phyloP scores from a whole-genome alignment of 768 basidiomycete species.

The Amyloporia xantha region DNA sequence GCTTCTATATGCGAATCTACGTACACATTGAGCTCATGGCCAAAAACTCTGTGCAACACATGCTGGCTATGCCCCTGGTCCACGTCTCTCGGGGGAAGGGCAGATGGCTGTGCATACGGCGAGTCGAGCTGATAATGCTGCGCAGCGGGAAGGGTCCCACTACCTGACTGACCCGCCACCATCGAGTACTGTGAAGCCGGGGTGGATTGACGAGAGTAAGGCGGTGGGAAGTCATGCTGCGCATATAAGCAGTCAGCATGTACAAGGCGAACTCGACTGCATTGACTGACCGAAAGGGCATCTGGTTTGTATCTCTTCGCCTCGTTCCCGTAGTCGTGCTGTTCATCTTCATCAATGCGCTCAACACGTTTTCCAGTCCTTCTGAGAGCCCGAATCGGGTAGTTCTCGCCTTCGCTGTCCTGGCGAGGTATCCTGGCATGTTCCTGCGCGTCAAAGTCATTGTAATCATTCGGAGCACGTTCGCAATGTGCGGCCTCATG shows the following conservation, averaged over 20 bases:
- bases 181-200: conserved; percentile 1
- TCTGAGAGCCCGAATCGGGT: conserved; percentile 6
- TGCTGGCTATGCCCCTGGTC: conserved; percentile 1
- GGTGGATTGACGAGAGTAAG: conserved; percentile 1
- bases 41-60: conserved; percentile 34
- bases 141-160: neutral
- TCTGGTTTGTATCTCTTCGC: conserved; percentile 18
- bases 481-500: neutral
- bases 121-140: neutral
- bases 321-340: conserved; percentile 10
- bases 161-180: neutral
- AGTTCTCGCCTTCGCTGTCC: neutral
- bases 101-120: neutral
- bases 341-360: conserved; percentile 6
- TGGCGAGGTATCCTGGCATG: too few relatives aligned
- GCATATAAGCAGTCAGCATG: neutral
- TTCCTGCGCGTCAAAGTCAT: neutral
- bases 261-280: too few relatives aligned
- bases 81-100: neutral
- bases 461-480: neutral
- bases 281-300: conserved; percentile 4
- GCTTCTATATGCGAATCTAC: conserved; percentile 33
- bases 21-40: conserved; percentile 37
- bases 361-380: conserved; percentile 7
- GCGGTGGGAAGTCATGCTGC: conserved; percentile 3